A percentile compares a stretch with the other conserved stretches of the same genome.
These are phyloP conservation scores for Phaeoacremonium minimum DNA, from an alignment of 2,329 filamentous ascomycete species.

Conservation along the genomic window DNA sequence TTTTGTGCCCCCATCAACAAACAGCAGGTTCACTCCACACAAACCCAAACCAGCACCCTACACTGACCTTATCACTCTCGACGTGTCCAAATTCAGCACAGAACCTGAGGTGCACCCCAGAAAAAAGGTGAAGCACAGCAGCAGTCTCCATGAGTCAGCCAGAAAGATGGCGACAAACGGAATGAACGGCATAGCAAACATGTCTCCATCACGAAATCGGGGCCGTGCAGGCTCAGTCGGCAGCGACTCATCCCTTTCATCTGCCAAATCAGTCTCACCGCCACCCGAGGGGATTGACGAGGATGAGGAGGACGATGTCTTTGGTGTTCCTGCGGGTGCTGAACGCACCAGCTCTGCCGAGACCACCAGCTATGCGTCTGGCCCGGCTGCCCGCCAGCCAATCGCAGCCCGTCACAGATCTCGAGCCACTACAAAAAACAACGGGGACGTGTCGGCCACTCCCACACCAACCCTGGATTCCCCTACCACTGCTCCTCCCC, in stretches of 20 bases:
- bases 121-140: constrained; percentile 16
- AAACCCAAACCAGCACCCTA: constrained; percentile 46
- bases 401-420: constrained; percentile 19
- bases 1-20: constrained; percentile 45
- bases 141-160: constrained; percentile 10
- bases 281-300: constrained; percentile 12
- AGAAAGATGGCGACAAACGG: constrained; percentile 13
- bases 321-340: constrained; percentile 14
- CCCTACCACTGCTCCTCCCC: constrained; percentile 7
- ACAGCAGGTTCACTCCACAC: constrained; percentile 34
- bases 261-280: constrained; percentile 21
- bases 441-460: constrained; percentile 18
- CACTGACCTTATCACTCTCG: constrained; percentile 37
- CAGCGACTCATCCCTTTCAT: constrained; percentile 27
- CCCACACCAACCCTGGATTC: constrained; percentile 10
- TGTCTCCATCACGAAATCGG: constrained; percentile 15
- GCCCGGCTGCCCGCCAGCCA: constrained; percentile 16
- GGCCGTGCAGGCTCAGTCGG: constrained; percentile 17
- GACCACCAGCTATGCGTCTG: constrained; percentile 8
- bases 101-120: not conserved
- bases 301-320: constrained; percentile 10
- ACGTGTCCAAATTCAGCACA: constrained; percentile 22
- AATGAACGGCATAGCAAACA: constrained; percentile 14
- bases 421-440: constrained; percentile 18
- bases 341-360: constrained; percentile 13